A percentile compares a stretch with the other conserved stretches of the same genome.
phyloP scores from a whole-genome alignment of 257 asterid genomes.

The Solanum rostratum region DNA sequence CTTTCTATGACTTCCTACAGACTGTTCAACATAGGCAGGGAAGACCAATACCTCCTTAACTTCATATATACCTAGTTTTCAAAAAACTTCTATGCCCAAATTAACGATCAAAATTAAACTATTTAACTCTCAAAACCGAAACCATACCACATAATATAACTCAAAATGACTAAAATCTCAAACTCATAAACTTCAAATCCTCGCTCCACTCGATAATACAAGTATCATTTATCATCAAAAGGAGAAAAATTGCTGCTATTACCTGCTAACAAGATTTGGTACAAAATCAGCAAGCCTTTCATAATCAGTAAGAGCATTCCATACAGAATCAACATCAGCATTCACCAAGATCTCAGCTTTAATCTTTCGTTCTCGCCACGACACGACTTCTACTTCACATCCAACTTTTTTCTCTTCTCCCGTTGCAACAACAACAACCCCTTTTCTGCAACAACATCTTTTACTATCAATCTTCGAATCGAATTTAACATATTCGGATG shows the following conservation, averaged over 20 bases:
- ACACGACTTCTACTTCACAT: constrained; percentile 75
- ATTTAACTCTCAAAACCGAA: too few species aligned
- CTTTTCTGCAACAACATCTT: not conserved
- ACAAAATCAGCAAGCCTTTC: constrained; percentile 94
- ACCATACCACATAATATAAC: too few species aligned
- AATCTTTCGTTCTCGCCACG: constrained; percentile 87
- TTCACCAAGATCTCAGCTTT: constrained; percentile 59
- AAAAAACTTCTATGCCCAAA: too few species aligned
- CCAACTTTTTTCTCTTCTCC: constrained; percentile 26
- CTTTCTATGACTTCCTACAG: too few species aligned
- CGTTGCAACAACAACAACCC: not conserved
- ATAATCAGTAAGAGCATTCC: constrained; percentile 86
- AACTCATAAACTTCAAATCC: not conserved
- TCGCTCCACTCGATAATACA: not conserved
- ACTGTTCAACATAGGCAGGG: too few species aligned
- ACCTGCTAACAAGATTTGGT: constrained; percentile 92
- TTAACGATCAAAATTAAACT: too few species aligned
- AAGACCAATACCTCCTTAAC: too few species aligned
- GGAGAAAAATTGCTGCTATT: not conserved
- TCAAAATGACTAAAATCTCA: not conserved
- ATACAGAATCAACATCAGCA: constrained; percentile 62
- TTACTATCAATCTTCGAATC: not conserved
- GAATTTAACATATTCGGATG: not conserved
- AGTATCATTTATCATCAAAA: not conserved
- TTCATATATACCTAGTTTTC: too few species aligned